phyloP scores from a whole-genome alignment of 1,284 basidiomycete species.

The Microbotryum intermedium region DNA sequence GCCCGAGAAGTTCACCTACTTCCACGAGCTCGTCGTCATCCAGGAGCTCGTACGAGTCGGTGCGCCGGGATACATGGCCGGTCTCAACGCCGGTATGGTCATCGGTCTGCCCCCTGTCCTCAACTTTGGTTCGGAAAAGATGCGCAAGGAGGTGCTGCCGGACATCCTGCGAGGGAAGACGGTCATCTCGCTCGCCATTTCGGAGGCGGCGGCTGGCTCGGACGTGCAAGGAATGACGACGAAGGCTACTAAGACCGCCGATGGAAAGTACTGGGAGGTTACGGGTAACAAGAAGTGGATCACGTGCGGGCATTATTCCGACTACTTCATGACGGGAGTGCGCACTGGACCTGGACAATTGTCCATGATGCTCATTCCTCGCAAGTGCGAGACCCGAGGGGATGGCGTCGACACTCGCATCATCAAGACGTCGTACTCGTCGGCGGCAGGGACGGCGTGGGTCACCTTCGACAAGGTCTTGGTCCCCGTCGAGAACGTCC shows the following conservation, averaged over 20 bases:
- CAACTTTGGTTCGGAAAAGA: slow-evolving; percentile 39
- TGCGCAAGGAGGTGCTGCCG: slow-evolving; percentile 40
- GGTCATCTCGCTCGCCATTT: slow-evolving; percentile 37
- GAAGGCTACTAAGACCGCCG: slow-evolving; percentile 37
- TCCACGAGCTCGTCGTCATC: slow-evolving; percentile 33
- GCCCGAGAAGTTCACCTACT: slow-evolving; percentile 35
- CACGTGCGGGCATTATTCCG: slow-evolving; percentile 36
- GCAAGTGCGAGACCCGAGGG: background rate
- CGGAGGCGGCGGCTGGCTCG: slow-evolving; percentile 39
- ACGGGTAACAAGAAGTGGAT: slow-evolving; percentile 39
- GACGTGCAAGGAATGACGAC: slow-evolving; percentile 35
- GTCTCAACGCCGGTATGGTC: slow-evolving; percentile 61
- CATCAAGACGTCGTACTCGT: slow-evolving; percentile 5
- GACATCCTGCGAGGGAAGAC: slow-evolving; percentile 40
- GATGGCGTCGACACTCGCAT: background rate
- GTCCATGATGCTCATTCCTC: slow-evolving; percentile 39
- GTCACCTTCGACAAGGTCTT: slow-evolving; percentile 41
- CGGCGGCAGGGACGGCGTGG: slow-evolving; percentile 38
- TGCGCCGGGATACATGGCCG: slow-evolving; percentile 39
- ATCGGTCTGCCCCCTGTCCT: slow-evolving; percentile 42
- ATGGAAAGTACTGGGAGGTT: slow-evolving; percentile 32
- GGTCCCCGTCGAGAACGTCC: slow-evolving; percentile 41
- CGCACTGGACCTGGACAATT: slow-evolving; percentile 38
- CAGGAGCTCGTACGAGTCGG: slow-evolving; percentile 38
- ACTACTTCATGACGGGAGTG: slow-evolving; percentile 5